phyloP scores from a whole-genome alignment of 805 yeast species.

The Candida piceae region DNA sequence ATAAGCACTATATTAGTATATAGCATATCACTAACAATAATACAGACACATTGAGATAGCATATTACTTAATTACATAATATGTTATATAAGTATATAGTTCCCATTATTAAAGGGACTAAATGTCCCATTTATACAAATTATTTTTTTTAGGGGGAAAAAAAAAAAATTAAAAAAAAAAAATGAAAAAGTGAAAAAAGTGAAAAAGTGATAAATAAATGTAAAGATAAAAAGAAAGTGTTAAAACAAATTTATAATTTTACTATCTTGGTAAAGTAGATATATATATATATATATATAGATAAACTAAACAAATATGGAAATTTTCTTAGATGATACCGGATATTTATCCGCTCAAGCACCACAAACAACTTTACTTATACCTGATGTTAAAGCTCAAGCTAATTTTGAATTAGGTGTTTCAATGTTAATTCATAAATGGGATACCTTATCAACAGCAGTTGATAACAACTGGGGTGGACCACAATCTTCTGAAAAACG shows the following conservation, averaged over 20 bases:
- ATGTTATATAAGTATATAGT: too few relatives aligned
- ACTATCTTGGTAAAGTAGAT: background rate
- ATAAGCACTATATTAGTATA: too few relatives aligned
- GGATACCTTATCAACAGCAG: constrained; percentile 87
- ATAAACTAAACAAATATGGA: constrained; percentile 13
- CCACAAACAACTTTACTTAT: constrained; percentile 20
- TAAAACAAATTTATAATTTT: too few relatives aligned
- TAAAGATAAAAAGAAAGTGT: background rate
- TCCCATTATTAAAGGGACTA: too few relatives aligned
- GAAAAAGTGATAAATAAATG: too few relatives aligned
- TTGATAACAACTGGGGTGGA: constrained; percentile 94
- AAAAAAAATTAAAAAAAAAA: too few relatives aligned
- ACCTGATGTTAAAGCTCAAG: constrained; percentile 62
- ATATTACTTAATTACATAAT: too few relatives aligned
- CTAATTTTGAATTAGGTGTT: constrained; percentile 86
- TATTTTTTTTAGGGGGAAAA: too few relatives aligned
- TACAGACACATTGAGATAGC: too few relatives aligned
- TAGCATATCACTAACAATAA: too few relatives aligned
- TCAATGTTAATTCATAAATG: constrained; percentile 87
- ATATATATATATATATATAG: background rate
- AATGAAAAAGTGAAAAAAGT: too few relatives aligned
- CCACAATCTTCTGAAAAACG: constrained; percentile 84
- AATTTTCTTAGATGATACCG: constrained; percentile 28
- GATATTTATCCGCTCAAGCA: constrained; percentile 27
- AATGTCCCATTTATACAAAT: too few relatives aligned